Conservation (phyloP, 768 basidiomycete species). For the Melanogaster broomeanus region DNA sequence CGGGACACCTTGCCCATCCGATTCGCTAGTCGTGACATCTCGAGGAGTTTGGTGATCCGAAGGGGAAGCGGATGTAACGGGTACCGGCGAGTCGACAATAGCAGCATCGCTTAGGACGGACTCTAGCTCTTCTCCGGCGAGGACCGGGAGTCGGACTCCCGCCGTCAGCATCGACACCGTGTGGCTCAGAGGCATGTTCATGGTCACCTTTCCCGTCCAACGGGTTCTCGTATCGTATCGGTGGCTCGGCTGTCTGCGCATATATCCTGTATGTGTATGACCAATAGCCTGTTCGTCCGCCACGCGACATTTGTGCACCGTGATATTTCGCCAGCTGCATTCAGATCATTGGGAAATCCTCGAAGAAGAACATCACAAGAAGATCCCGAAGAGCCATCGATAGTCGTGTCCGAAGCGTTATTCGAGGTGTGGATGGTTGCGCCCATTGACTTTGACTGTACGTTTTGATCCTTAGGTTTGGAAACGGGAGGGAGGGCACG, state of each 20-base stretch:
- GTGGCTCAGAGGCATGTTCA: neutral
- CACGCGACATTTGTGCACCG: neutral
- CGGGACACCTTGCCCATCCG: neutral
- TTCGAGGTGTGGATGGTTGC: neutral
- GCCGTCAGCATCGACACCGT: neutral
- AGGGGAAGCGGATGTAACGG: neutral
- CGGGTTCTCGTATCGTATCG: neutral
- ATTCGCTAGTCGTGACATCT: neutral
- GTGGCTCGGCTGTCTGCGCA: conserved; percentile 1
- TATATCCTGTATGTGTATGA: conserved; percentile 3
- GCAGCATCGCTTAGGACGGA: neutral
- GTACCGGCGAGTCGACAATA: neutral
- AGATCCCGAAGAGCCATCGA: neutral
- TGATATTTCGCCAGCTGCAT: neutral
- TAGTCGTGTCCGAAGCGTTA: neutral
- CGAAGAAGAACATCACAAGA: neutral
- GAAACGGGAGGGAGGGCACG: neutral
- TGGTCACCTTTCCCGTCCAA: neutral
- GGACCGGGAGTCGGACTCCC: neutral
- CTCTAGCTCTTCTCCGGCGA: neutral
- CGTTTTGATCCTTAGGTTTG: neutral
- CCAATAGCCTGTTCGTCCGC: neutral
- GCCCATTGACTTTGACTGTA: neutral
- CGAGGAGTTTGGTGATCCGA: neutral
- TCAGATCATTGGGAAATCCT: neutral